Base-by-base conservation (phyloP, 345 rosid species). In the Microcos paniculata region DNA sequence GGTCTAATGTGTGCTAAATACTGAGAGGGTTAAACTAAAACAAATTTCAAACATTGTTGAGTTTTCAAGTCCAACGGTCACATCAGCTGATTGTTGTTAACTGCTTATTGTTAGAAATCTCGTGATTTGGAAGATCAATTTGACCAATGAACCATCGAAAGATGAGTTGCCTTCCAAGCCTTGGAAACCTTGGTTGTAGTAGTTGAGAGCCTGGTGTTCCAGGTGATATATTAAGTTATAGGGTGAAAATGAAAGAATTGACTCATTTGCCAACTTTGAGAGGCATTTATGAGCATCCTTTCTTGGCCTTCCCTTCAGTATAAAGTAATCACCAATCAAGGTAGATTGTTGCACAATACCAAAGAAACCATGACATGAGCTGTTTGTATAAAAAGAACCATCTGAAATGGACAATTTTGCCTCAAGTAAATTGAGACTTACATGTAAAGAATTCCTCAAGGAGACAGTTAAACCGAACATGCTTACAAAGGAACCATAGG, bases 201-300 rank as follows among this genome's bases (percentile, higher is more conserved):
- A 53, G 71, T 23, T 61, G 15, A n/a, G n/a, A n/a, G 63, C 33
- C 12, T 70, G 52, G 33, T 14, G 19, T 40, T n/a, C 73, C 38
- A 24, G 28, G 59, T 2, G 40, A 45, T 71, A 19, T 35, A 8
- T 31, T 21, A 46, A 6, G 61, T 10, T 28, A 46, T 19, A 38
- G 49, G 13, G n/a, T 52, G 67, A 70, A 62, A 79, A 26, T 42
- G 72, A 70, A n/a, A 62, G 79, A 79, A 64, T 62, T 16, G 78
- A 79, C 66, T 10, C 46, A 16, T 42, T 57, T 45, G 23, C 77
- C 16, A 31, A 43, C 10, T 46, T 52, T 71, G 66, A 46, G 42
- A 70, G 46, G 49, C 38, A 48, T 70, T 30, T 5, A 8, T 58
- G 43, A 72, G 28, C 72, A 78, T 65, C 21, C 51, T 35, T 35